These are phyloP conservation scores for Blastocystis hominis DNA, from an alignment of 352 stramenopile species.

Conservation along the genomic window DNA sequence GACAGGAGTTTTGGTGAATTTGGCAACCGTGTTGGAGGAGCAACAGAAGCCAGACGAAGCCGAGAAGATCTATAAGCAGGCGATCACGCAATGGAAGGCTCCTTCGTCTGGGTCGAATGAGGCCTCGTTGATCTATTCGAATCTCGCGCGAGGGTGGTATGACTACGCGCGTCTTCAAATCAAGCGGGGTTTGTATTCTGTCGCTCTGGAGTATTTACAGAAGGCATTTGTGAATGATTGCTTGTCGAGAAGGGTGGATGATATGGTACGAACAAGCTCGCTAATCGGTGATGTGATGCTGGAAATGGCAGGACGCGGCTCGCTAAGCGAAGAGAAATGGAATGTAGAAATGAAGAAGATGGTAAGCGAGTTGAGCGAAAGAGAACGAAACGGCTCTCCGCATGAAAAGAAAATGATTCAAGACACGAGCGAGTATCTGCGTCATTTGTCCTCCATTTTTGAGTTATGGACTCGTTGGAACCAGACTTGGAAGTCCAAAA, in stretches of 20 bases:
- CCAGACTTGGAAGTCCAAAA: neutral
- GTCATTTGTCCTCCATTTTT: neutral
- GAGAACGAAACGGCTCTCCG: neutral
- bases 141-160: neutral
- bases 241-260: neutral
- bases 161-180: neutral
- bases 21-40: neutral
- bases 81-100: neutral
- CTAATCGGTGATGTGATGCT: neutral
- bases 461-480: neutral
- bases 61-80: neutral
- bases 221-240: neutral
- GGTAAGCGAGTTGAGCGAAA: neutral
- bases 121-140: neutral
- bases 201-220: neutral
- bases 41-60: neutral
- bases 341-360: neutral
- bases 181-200: neutral
- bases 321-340: neutral
- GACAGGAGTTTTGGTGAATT: slow-evolving; percentile 10
- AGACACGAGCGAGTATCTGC: neutral
- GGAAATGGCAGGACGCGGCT: neutral
- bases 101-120: neutral
- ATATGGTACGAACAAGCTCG: neutral
- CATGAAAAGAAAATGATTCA: neutral